A percentile compares a stretch with the other conserved stretches of the same genome.
Evolutionary conservation across 1,284 basidiomycete genomes (phyloP).

Genomic region (Cryptococcus sp.): DNA sequence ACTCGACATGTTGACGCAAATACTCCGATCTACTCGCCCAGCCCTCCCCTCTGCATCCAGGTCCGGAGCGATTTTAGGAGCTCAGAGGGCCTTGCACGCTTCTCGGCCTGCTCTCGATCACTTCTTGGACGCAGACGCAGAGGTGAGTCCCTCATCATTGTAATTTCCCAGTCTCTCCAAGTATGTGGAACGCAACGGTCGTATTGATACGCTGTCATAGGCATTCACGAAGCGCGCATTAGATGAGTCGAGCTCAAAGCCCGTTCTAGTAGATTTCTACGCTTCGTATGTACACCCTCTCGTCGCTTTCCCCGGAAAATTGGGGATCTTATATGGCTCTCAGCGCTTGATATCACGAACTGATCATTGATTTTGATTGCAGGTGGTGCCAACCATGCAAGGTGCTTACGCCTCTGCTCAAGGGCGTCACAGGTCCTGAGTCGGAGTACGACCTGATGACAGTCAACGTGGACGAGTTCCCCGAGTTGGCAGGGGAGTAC

Average conservation of each 20-base stretch:
- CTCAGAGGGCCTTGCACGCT: conserved; percentile 23
- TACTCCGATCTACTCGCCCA: conserved; percentile 4
- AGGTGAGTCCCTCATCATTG: conserved; percentile 15
- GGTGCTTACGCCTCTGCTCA: conserved; percentile 49
- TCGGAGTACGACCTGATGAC: conserved; percentile 46
- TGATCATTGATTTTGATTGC: neutral
- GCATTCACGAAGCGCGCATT: conserved; percentile 31
- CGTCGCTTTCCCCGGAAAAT: neutral
- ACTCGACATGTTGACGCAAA: conserved; percentile 2
- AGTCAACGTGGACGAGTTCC: conserved; percentile 47
- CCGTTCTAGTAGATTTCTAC: conserved; percentile 52
- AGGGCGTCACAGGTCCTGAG: conserved; percentile 42
- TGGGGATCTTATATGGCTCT: neutral
- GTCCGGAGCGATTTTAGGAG: too few species aligned
- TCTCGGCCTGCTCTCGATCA: conserved; percentile 32
- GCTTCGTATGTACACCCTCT: conserved; percentile 38
- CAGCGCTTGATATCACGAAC: too few species aligned
- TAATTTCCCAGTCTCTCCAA: too few species aligned
- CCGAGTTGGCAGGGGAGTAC: conserved; percentile 48
- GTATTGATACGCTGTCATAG: conserved; percentile 12
- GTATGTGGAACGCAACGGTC: neutral
- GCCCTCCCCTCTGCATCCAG: neutral
- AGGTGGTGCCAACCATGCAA: conserved; percentile 54
- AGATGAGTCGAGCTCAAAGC: conserved; percentile 31
- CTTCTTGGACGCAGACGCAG: conserved; percentile 36